These are phyloP conservation scores for Waitea zeae DNA, from an alignment of 1,284 basidiomycete species.

Conservation along the genomic window DNA sequence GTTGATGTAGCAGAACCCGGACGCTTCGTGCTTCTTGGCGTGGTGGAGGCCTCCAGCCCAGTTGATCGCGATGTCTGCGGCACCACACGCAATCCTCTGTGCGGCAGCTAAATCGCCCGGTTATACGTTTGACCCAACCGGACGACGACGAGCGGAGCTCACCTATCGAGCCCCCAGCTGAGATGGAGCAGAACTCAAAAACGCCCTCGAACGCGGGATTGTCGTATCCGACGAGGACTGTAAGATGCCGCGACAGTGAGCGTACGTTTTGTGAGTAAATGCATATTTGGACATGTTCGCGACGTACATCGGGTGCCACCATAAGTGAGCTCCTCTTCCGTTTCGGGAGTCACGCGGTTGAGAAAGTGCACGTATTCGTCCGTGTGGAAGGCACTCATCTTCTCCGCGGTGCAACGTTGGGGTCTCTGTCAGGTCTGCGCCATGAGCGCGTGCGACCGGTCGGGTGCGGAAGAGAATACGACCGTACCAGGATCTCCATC, in stretches of 20 bases:
- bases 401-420: constrained; percentile 61
- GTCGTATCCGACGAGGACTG: constrained; percentile 85
- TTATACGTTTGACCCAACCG: background rate
- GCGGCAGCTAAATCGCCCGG: constrained; percentile 69
- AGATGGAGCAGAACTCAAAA: constrained; percentile 95
- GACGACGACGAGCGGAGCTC: constrained; percentile 9
- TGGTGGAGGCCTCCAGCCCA: constrained; percentile 98
- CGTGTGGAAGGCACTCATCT: constrained; percentile 90
- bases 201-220: constrained; percentile 94
- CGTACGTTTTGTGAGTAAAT: constrained; percentile 2
- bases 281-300: constrained; percentile 4
- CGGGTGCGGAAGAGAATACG: too few relatives aligned
- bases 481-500: constrained; percentile 76
- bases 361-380: constrained; percentile 96
- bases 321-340: constrained; percentile 67
- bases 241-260: background rate
- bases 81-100: constrained; percentile 63
- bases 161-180: constrained; percentile 87
- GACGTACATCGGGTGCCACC: constrained; percentile 69
- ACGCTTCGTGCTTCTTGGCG: constrained; percentile 94
- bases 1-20: constrained; percentile 96
- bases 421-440: constrained; percentile 42
- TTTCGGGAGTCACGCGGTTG: constrained; percentile 78
- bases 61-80: constrained; percentile 88
- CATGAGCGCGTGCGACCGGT: too few relatives aligned